Conservation (phyloP, 306 rosid species). For the Cicer arietinum region DNA sequence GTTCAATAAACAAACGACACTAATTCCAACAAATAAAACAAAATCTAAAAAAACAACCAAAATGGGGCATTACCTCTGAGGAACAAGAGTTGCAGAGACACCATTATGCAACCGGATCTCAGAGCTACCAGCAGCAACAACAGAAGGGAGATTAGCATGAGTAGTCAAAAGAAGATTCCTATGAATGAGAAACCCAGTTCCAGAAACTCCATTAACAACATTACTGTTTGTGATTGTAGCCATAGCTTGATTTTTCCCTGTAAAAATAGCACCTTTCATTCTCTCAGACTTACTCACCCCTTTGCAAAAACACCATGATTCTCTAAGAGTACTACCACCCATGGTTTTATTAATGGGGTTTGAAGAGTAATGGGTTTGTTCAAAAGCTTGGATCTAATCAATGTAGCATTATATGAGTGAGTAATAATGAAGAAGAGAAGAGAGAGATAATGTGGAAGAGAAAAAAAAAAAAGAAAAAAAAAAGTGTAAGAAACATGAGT, state of each 20-base stretch:
- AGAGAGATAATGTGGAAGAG: not conserved
- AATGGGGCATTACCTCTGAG: slow-evolving; percentile 47
- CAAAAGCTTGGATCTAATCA: slow-evolving; percentile 47
- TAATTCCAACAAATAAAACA: not conserved
- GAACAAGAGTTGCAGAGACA: slow-evolving; percentile 61
- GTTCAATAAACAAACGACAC: not conserved
- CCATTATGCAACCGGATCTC: slow-evolving; percentile 89
- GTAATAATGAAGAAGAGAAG: slow-evolving; percentile 1
- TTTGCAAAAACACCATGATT: slow-evolving; percentile 97
- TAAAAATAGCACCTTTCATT: slow-evolving; percentile 77
- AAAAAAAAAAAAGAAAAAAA: not conserved
- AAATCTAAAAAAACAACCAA: slow-evolving; percentile 4
- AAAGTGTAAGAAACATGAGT: not conserved
- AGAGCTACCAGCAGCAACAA: slow-evolving; percentile 65
- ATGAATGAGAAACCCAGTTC: slow-evolving; percentile 80
- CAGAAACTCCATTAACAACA: slow-evolving; percentile 47
- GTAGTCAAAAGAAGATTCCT: slow-evolving; percentile 88
- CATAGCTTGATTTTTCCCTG: slow-evolving; percentile 73
- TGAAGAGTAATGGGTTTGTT: slow-evolving; percentile 36
- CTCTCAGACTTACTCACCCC: slow-evolving; percentile 89
- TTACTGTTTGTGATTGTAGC: slow-evolving; percentile 56
- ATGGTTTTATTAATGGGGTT: slow-evolving; percentile 39
- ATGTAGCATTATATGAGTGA: slow-evolving; percentile 38
- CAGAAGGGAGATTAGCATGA: slow-evolving; percentile 82
- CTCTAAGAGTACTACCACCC: slow-evolving; percentile 77